Evolutionary conservation across 805 yeast species (phyloP).

Genomic region (Saccharomyces mikatae): DNA sequence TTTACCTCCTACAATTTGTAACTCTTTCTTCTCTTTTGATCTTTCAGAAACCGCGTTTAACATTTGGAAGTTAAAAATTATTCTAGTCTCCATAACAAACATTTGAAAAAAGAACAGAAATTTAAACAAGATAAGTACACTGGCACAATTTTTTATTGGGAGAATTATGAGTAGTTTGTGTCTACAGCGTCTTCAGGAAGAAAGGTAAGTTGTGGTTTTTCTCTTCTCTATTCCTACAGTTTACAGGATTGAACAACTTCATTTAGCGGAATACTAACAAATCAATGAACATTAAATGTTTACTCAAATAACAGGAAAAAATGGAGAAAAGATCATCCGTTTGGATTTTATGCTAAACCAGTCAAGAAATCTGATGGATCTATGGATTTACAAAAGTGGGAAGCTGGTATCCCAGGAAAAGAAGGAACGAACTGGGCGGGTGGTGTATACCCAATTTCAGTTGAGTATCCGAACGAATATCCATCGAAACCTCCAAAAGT

Average conservation of each 20-base stretch:
- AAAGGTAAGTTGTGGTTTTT: constrained; percentile 40
- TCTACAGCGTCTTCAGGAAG: constrained; percentile 82
- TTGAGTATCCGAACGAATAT: constrained; percentile 80
- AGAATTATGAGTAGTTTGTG: constrained; percentile 47
- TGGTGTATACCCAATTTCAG: constrained; percentile 79
- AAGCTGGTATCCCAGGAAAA: constrained; percentile 94
- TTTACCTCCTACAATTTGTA: not conserved
- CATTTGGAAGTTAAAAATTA: not conserved
- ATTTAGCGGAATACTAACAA: not conserved
- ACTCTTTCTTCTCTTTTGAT: constrained; percentile 2
- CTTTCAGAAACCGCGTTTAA: not conserved
- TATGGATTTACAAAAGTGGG: constrained; percentile 80
- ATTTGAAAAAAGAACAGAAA: not conserved
- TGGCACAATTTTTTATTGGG: constrained; percentile 32
- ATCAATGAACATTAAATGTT: not conserved
- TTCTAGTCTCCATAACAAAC: not conserved
- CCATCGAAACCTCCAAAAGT: constrained; percentile 97
- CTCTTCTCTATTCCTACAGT: not conserved
- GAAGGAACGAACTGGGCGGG: constrained; percentile 79
- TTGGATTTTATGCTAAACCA: constrained; percentile 94
- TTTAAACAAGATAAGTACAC: not conserved
- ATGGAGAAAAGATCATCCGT: constrained; percentile 98
- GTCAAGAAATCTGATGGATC: constrained; percentile 71
- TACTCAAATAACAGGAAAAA: constrained; percentile 50
- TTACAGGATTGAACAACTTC: not conserved